A percentile compares a stretch with the other conserved stretches of the same genome.
Evolutionary conservation across 768 basidiomycete genomes (phyloP).

Genomic region (Ramaria sp.): DNA sequence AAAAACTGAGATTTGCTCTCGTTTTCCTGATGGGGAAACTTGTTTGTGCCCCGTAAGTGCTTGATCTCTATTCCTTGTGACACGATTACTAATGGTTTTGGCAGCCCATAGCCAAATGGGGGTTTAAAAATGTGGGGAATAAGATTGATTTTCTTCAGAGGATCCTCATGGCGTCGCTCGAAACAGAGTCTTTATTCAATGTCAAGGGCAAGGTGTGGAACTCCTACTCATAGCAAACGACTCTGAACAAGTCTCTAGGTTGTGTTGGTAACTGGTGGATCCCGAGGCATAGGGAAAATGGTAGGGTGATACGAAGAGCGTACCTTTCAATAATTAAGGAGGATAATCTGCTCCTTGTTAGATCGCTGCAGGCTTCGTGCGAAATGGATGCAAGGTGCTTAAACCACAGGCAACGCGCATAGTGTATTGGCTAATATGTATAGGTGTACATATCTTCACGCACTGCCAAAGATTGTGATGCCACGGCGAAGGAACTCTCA

Average conservation of each 20-base stretch:
- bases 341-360: conserved; percentile 18
- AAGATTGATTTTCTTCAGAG: no score
- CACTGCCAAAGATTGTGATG: conserved; percentile 37
- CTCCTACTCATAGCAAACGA: not conserved
- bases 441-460: conserved; percentile 58
- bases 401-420: not conserved
- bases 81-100: no score
- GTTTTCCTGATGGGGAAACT: no score
- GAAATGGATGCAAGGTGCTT: conserved; percentile 50
- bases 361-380: conserved; percentile 55
- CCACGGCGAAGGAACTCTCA: conserved; percentile 41
- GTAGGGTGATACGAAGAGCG: conserved; percentile 18
- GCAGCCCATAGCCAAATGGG: no score
- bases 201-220: conserved; percentile 30
- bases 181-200: conserved; percentile 31
- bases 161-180: conserved; percentile 26
- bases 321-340: not conserved
- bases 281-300: conserved; percentile 58
- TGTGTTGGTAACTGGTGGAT: conserved; percentile 57
- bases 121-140: no score
- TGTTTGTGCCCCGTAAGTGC: no score
- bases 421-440: not conserved
- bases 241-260: conserved; percentile 15
- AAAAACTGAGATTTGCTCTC: no score
- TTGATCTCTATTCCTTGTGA: no score